Conservation (phyloP, 768 basidiomycete species). For the Lyophyllum shimeji region DNA sequence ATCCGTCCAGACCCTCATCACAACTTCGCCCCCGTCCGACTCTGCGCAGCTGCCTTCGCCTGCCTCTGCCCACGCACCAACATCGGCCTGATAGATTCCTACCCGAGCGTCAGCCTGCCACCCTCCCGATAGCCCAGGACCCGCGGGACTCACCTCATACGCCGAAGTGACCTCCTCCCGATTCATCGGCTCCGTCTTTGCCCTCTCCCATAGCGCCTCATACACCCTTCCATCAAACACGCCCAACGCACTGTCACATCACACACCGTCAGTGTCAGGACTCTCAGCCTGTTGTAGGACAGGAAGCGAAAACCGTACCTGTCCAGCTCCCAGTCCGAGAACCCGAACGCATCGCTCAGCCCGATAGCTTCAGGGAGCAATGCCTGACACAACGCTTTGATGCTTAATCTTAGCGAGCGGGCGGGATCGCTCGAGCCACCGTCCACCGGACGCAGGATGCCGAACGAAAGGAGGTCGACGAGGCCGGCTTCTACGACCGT, state of each 20-base stretch:
- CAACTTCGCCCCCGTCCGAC: constrained; percentile 28
- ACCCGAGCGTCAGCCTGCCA: background rate
- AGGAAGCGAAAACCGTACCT: constrained; percentile 38
- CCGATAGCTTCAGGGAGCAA: constrained; percentile 66
- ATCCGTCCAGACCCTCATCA: too few species aligned
- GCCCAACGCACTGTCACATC: constrained; percentile 51
- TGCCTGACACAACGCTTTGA: constrained; percentile 46
- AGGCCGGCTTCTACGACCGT: constrained; percentile 55
- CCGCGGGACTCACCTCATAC: constrained; percentile 50
- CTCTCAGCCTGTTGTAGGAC: background rate
- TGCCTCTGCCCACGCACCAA: constrained; percentile 45
- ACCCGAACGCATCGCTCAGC: constrained; percentile 71
- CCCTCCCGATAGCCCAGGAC: background rate
- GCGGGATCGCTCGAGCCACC: constrained; percentile 39
- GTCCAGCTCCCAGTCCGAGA: constrained; percentile 73
- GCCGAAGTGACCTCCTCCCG: constrained; percentile 47
- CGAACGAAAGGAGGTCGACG: constrained; percentile 59
- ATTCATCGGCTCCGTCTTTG: constrained; percentile 62
- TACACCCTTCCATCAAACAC: constrained; percentile 66
- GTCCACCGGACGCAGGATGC: constrained; percentile 32
- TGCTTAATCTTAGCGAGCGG: constrained; percentile 46
- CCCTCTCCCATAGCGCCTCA: constrained; percentile 61
- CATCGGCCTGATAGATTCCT: constrained; percentile 55
- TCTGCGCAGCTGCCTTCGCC: constrained; percentile 24
- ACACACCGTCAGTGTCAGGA: background rate